Evolutionary conservation across 306 rosid genomes (phyloP).

Genomic region (Elaeagnus macrophylla): DNA sequence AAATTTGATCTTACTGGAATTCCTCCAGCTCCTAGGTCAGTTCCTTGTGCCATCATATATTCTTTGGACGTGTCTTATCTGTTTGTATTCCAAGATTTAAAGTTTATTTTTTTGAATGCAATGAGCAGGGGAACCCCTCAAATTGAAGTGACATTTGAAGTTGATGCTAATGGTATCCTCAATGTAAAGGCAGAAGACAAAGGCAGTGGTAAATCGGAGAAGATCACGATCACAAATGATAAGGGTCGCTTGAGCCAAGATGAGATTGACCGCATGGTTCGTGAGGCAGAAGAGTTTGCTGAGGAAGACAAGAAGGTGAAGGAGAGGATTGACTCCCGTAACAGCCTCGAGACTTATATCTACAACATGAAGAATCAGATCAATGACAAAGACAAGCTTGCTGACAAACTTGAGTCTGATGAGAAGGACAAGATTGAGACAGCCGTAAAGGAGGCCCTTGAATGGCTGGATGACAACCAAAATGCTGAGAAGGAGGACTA

Average conservation of each 20-base stretch:
- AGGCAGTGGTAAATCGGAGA: conserved; percentile 95
- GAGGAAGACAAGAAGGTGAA: conserved; percentile 97
- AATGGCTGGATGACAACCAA: conserved; percentile 97
- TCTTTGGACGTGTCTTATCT: not conserved
- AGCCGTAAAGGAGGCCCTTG: conserved; percentile 87
- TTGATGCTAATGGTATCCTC: conserved; percentile 92
- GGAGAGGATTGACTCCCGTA: conserved; percentile 90
- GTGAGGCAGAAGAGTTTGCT: conserved; percentile 89
- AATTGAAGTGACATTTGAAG: conserved; percentile 98
- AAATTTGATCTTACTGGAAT: conserved; percentile 83
- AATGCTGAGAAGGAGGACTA: conserved; percentile 81
- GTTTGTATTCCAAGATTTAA: not conserved
- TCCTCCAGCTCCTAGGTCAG: conserved; percentile 98
- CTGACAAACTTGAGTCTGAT: conserved; percentile 87
- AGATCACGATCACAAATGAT: conserved; percentile 95
- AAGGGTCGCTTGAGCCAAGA: conserved; percentile 96
- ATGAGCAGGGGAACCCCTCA: conserved; percentile 91
- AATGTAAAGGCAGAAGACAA: conserved; percentile 96
- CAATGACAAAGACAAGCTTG: conserved; percentile 89
- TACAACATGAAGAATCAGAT: conserved; percentile 98
- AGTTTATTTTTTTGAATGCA: conserved; percentile 6
- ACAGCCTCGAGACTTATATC: conserved; percentile 71
- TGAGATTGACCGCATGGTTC: conserved; percentile 93
- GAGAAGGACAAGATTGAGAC: conserved; percentile 94
- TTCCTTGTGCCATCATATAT: not conserved